Conservation (phyloP, 768 basidiomycete species). For the Glaciozyma martinii region DNA sequence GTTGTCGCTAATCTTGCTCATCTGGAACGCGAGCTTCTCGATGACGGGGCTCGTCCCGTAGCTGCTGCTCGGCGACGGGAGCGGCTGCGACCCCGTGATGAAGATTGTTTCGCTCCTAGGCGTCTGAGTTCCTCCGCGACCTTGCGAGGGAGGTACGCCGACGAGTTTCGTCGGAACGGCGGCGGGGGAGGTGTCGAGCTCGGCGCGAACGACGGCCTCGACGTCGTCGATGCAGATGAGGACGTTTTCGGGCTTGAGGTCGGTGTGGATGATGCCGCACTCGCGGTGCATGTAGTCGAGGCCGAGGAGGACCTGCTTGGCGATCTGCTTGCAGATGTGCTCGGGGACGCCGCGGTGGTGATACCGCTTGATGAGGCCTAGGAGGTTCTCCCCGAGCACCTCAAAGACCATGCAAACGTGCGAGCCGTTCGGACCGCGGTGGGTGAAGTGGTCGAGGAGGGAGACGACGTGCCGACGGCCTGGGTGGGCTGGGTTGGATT, state of each 20-base stretch:
- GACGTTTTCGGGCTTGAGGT: constrained; percentile 96
- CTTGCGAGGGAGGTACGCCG: constrained; percentile 77
- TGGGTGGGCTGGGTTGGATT: constrained; percentile 68
- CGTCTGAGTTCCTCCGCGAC: constrained; percentile 91
- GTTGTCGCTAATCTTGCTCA: constrained; percentile 69
- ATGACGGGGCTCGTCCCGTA: constrained; percentile 64
- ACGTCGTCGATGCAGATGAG: constrained; percentile 95
- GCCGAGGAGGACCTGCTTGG: constrained; percentile 89
- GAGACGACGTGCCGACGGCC: constrained; percentile 92
- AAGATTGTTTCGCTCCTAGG: constrained; percentile 68
- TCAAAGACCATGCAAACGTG: constrained; percentile 99
- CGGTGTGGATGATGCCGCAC: constrained; percentile 95
- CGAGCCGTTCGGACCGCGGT: constrained; percentile 89
- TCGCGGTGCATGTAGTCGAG: constrained; percentile 96
- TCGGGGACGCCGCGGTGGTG: constrained; percentile 97
- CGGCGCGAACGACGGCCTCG: constrained; percentile 73
- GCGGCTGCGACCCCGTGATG: constrained; percentile 87
- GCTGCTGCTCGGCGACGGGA: constrained; percentile 61
- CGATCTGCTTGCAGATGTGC: constrained; percentile 85
- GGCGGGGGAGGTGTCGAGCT: constrained; percentile 43
- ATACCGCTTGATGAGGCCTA: constrained; percentile 91
- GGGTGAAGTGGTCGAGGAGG: constrained; percentile 93
- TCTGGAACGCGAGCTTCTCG: constrained; percentile 83
- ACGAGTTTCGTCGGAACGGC: constrained; percentile 60
- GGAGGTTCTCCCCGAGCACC: constrained; percentile 90